Base-by-base conservation (phyloP, 176 grass and related monocot genomes). In the Paspalum notatum region DNA sequence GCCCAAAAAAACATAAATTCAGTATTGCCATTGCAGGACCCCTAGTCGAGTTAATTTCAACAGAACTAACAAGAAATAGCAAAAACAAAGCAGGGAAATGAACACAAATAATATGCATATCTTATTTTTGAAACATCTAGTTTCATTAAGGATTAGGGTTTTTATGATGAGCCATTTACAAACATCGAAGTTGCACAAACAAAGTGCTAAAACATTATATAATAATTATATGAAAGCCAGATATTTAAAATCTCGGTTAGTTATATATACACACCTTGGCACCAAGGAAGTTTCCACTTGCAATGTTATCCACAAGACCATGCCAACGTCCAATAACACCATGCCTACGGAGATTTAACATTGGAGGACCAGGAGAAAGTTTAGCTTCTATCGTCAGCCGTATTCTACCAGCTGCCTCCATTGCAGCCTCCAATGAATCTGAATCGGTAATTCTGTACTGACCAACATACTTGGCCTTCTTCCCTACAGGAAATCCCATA, bases 351-450 rank as follows among this genome's bases (percentile, higher is more conserved):
- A 95, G 92, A 89, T 90, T 95, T 48, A 91, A 67, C 89, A 92
- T 98, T 62, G 95, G 88, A 69, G 95, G 95, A n/a, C 92, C 95
- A 84, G 92, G 95, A 85, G 95, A 98, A 78, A 98, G 92, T 68
- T 98, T 98, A 83, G 95, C 84, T 63, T 98, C 92, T 89, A 98
- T 88, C 15, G 69, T 92, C 37, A 98, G 66, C 44, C 62, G 70
- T 81, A 93, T 83, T 37, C 92, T 98, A 66, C 95, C 95, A 89
- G 92, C 90, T 85, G 92, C 95, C 79, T 98, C 95, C 95, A 89
- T 91, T 74, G 96, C 95, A 76, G 86, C 92, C 58, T 92, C 86
- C 80, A 89, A 68, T 5, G 90, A 86, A 77, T 98, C 86, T 71
- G 84, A 74, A 87, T 98, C 95, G 78, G 90, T 98, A 79, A 94